Conservation (phyloP, 257 asterid species). For the Phtheirospermum japonicum region DNA sequence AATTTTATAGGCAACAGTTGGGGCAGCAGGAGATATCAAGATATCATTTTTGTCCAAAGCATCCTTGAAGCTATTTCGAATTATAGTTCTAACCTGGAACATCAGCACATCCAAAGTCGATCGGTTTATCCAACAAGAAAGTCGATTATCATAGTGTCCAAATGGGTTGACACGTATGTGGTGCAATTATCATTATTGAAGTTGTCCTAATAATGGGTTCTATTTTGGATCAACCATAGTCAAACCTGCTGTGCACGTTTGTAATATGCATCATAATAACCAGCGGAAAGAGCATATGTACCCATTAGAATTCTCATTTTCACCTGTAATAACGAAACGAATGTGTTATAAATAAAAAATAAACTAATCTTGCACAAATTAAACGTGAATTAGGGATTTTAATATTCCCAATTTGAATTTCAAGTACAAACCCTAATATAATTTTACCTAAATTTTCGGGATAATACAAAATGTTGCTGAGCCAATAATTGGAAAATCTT, state of each 20-base stretch:
- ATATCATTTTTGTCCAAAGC: constrained; percentile 78
- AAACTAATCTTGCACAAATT: too few species aligned
- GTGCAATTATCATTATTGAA: constrained; percentile 1
- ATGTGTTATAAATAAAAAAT: background rate
- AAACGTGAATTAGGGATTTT: too few species aligned
- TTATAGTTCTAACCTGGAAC: constrained; percentile 80
- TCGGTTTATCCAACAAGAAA: constrained; percentile 5
- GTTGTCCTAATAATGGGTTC: constrained; percentile 13
- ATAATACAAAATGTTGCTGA: background rate
- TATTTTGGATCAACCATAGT: constrained; percentile 13
- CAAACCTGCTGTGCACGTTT: constrained; percentile 96
- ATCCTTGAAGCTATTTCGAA: constrained; percentile 67
- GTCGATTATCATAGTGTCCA: background rate
- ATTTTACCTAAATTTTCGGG: too few species aligned
- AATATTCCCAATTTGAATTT: too few species aligned
- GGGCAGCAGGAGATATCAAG: constrained; percentile 93
- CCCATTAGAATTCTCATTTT: constrained; percentile 97
- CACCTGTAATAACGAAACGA: constrained; percentile 50
- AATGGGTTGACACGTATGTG: background rate
- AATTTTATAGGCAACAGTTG: constrained; percentile 85
- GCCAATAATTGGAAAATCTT: constrained; percentile 15
- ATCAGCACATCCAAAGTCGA: constrained; percentile 15
- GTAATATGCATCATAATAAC: constrained; percentile 97
- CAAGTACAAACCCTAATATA: too few species aligned
- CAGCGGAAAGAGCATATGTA: constrained; percentile 97